Evolutionary conservation across 2,329 filamentous ascomycete species (phyloP).

Genomic region (Fusarium incarnatum): DNA sequence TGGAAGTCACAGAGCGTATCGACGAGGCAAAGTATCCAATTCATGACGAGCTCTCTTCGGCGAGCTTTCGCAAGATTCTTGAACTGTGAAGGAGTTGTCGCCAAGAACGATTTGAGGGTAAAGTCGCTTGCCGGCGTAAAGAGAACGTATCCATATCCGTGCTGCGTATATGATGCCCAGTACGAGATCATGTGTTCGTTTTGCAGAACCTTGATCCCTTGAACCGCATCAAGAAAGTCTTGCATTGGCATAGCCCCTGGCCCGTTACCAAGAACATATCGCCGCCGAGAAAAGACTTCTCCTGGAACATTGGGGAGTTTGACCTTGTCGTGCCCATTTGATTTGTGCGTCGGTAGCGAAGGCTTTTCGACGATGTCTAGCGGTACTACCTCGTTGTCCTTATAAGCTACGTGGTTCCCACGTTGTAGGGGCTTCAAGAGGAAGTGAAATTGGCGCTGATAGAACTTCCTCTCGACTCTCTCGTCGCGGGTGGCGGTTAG

Average conservation of each 20-base stretch:
- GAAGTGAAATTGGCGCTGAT: slow-evolving; percentile 76
- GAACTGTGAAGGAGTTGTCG: slow-evolving; percentile 70
- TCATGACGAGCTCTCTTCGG: slow-evolving; percentile 70
- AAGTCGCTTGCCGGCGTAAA: slow-evolving; percentile 75
- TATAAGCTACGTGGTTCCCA: slow-evolving; percentile 72
- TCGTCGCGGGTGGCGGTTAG: slow-evolving; percentile 70
- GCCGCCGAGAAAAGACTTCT: slow-evolving; percentile 67
- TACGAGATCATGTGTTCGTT: slow-evolving; percentile 78
- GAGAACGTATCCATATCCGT: slow-evolving; percentile 72
- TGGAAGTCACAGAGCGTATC: slow-evolving; percentile 77
- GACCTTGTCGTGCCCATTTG: slow-evolving; percentile 66
- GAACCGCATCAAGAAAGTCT: slow-evolving; percentile 71
- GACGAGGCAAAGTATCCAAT: slow-evolving; percentile 80
- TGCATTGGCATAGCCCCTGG: slow-evolving; percentile 60
- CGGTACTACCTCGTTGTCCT: slow-evolving; percentile 75
- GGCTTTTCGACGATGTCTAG: slow-evolving; percentile 74
- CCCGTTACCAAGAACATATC: slow-evolving; percentile 62
- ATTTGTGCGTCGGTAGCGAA: slow-evolving; percentile 53
- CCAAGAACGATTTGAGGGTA: slow-evolving; percentile 74
- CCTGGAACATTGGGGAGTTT: slow-evolving; percentile 71
- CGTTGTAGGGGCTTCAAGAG: slow-evolving; percentile 72
- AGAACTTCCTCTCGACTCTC: slow-evolving; percentile 75
- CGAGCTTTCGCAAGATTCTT: slow-evolving; percentile 71
- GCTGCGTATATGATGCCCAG: slow-evolving; percentile 76
- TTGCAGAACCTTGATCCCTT: slow-evolving; percentile 67